A percentile compares a stretch with the other conserved stretches of the same genome.
Evolutionary conservation across 2,329 filamentous ascomycete species (phyloP).

Genomic region (Fusarium verrucosum): DNA sequence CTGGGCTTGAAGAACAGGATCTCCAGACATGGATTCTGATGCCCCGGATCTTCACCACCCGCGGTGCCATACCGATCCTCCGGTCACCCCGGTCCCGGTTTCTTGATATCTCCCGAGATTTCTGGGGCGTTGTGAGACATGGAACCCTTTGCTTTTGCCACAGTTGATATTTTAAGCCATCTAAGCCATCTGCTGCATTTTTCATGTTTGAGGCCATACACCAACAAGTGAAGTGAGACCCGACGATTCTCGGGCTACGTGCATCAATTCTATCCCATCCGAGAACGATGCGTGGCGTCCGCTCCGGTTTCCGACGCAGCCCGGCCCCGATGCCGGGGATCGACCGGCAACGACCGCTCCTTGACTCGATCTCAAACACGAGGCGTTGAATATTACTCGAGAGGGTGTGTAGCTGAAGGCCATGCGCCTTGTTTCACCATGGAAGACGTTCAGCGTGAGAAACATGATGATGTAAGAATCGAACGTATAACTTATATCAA

Average conservation of each 20-base stretch:
- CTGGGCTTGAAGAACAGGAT: neutral
- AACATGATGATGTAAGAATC: neutral
- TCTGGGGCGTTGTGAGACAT: slow-evolving; percentile 28
- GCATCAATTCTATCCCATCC: neutral
- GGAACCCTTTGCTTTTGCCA: slow-evolving; percentile 3
- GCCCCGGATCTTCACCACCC: slow-evolving; percentile 5
- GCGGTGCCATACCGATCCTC: slow-evolving; percentile 23
- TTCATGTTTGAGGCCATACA: neutral
- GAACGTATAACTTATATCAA: neutral
- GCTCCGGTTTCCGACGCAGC: neutral
- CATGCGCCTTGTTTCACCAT: neutral
- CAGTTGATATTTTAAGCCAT: slow-evolving; percentile 5
- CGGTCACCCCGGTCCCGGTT: slow-evolving; percentile 20
- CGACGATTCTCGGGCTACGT: slow-evolving; percentile 6
- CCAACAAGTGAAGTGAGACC: slow-evolving; percentile 8
- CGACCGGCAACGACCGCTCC: slow-evolving; percentile 25
- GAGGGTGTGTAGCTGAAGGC: neutral
- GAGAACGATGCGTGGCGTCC: neutral
- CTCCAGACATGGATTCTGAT: slow-evolving; percentile 15
- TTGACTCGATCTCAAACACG: slow-evolving; percentile 14
- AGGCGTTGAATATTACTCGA: neutral
- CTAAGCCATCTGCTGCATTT: slow-evolving; percentile 4
- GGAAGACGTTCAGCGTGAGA: neutral
- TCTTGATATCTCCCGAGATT: neutral
- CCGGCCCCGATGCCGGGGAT: slow-evolving; percentile 11